These are phyloP conservation scores for Catharanthus roseus DNA, from an alignment of 257 asterid genomes.

Conservation along the genomic window DNA sequence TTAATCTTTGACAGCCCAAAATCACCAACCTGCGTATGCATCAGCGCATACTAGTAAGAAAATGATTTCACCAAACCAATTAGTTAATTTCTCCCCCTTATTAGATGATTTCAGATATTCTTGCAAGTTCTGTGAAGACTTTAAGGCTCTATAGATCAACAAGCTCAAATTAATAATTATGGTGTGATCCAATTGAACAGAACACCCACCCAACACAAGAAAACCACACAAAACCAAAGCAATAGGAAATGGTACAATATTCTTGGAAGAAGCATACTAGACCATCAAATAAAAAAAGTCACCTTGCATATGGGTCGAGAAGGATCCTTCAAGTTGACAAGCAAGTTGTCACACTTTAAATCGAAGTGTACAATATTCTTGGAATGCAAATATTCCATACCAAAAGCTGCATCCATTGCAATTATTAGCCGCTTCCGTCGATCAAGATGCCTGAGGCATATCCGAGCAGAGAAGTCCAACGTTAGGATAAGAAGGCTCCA, in stretches of 20 bases:
- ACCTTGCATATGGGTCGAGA: conserved; percentile 98
- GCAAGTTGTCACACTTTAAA: conserved; percentile 89
- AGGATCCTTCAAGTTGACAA: conserved; percentile 90
- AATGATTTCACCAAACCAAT: not conserved
- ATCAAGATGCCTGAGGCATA: conserved; percentile 68
- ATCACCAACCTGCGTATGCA: conserved; percentile 65
- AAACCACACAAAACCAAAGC: not conserved
- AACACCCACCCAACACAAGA: not conserved
- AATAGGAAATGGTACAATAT: not conserved
- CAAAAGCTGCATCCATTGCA: conserved; percentile 97
- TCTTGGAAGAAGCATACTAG: not conserved
- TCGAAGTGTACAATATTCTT: conserved; percentile 94
- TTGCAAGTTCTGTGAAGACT: not conserved
- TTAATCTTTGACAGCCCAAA: conserved; percentile 91
- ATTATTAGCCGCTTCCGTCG: conserved; percentile 88
- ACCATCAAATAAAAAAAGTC: not conserved
- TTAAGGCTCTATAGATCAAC: conserved; percentile 5
- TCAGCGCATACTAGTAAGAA: not conserved
- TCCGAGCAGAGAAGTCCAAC: not conserved
- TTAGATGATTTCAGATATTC: not conserved
- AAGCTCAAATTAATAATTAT: not conserved
- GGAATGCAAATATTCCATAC: conserved; percentile 94
- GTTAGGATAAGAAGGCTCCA: not conserved
- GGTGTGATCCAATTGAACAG: not conserved
- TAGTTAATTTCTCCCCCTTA: not conserved